These are phyloP conservation scores for Pythium monospermum DNA, from an alignment of 352 stramenopile genomes.

Conservation along the genomic window DNA sequence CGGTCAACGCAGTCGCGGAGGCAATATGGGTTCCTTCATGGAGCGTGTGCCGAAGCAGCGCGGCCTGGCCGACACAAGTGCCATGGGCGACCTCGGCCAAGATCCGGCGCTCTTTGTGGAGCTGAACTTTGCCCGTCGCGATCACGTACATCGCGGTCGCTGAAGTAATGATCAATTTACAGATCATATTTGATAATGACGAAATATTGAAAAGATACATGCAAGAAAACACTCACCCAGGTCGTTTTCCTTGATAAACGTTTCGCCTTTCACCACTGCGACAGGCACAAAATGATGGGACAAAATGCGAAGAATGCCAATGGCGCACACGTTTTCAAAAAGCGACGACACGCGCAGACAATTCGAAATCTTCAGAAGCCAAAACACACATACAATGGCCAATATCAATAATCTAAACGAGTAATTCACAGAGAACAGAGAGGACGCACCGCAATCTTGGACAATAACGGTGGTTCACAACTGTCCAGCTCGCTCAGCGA, in stretches of 20 bases:
- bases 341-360: conserved; percentile 73
- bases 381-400: background rate
- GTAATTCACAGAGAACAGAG: background rate
- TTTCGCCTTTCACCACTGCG: conserved; percentile 38
- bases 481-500: conserved; percentile 31
- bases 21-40: conserved; percentile 68
- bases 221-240: conserved; percentile 40
- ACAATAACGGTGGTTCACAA: conserved; percentile 51
- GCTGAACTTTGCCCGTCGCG: conserved; percentile 60
- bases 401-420: background rate
- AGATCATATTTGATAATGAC: too few relatives aligned
- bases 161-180: conserved; percentile 13
- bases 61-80: conserved; percentile 72
- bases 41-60: conserved; percentile 54
- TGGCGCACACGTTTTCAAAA: conserved; percentile 78
- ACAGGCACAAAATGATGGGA: conserved; percentile 77
- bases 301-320: conserved; percentile 68
- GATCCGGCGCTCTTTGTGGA: conserved; percentile 69
- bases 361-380: conserved; percentile 53
- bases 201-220: too few relatives aligned
- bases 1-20: conserved; percentile 57
- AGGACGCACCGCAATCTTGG: conserved; percentile 54
- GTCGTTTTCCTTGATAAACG: conserved; percentile 58
- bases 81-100: conserved; percentile 62
- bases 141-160: conserved; percentile 78